Percentiles rank a stretch among this genome's conserved stretches.
Conservation (phyloP, 2,329 filamentous ascomycete genomes). For the Hirsutella minnesotensis region DNA sequence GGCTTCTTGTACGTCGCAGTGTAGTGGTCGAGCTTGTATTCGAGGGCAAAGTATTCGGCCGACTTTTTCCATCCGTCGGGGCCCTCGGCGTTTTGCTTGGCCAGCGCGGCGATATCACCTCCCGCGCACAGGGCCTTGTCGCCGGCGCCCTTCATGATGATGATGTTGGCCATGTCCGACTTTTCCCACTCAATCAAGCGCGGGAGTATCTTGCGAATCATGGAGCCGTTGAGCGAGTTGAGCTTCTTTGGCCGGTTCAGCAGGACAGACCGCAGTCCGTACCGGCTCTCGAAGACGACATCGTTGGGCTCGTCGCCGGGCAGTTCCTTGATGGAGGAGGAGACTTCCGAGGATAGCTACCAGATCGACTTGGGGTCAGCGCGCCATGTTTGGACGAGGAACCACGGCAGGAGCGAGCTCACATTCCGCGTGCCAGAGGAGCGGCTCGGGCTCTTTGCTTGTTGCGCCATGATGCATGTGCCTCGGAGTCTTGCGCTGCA, state of each 20-base stretch:
- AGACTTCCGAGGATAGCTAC: conserved; percentile 23
- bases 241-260: conserved; percentile 87
- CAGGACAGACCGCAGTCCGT: conserved; percentile 83
- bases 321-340: conserved; percentile 36
- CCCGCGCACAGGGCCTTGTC: conserved; percentile 82
- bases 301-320: conserved; percentile 70
- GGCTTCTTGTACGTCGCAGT: conserved; percentile 92
- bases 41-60: conserved; percentile 77
- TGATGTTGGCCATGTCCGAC: conserved; percentile 83
- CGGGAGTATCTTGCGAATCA: conserved; percentile 89
- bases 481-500: conserved; percentile 28
- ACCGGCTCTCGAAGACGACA: conserved; percentile 82
- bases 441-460: conserved; percentile 58
- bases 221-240: conserved; percentile 86
- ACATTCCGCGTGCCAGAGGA: conserved; percentile 31
- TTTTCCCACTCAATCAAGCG: conserved; percentile 88
- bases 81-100: conserved; percentile 57
- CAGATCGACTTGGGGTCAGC: conserved; percentile 1
- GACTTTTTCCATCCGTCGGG: conserved; percentile 62
- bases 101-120: conserved; percentile 77
- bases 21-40: conserved; percentile 92
- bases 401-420: background rate
- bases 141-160: conserved; percentile 86
- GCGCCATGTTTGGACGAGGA: background rate
- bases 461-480: conserved; percentile 60